Percentiles rank a stretch among this genome's conserved stretches.
phyloP scores from a whole-genome alignment of 805 yeast species.

The Pichia membranifaciens region DNA sequence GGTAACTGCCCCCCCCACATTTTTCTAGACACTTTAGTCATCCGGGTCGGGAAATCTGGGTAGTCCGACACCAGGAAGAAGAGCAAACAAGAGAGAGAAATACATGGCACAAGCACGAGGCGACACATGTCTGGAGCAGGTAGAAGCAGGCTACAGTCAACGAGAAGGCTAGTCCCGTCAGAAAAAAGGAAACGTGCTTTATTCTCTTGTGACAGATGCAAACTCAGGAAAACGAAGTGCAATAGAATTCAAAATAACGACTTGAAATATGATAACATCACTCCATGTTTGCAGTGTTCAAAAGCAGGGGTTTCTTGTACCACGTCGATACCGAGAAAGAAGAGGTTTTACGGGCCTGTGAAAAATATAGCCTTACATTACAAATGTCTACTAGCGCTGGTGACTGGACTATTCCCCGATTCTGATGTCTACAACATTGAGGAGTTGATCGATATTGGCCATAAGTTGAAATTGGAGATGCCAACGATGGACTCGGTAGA shows the following conservation, averaged over 20 bases:
- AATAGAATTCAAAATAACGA: constrained; percentile 31
- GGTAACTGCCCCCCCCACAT: too few species aligned
- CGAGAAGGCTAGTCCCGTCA: constrained; percentile 33
- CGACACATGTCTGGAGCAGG: constrained; percentile 2
- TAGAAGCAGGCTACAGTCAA: constrained; percentile 19
- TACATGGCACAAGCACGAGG: too few species aligned
- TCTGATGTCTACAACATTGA: constrained; percentile 39
- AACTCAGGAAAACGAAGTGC: constrained; percentile 39
- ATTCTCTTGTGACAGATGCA: constrained; percentile 43
- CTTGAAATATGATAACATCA: constrained; percentile 32
- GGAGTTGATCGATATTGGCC: constrained; percentile 35
- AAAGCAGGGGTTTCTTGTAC: constrained; percentile 35
- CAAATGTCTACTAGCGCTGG: constrained; percentile 34
- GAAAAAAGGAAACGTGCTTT: constrained; percentile 37
- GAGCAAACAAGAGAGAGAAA: too few species aligned
- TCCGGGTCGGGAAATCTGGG: too few species aligned
- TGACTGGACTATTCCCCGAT: constrained; percentile 39
- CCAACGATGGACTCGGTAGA: constrained; percentile 24
- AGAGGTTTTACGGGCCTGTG: constrained; percentile 36
- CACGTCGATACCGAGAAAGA: constrained; percentile 38
- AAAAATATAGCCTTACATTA: constrained; percentile 41
- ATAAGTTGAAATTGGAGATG: constrained; percentile 31
- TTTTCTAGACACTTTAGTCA: too few species aligned
- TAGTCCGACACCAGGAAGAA: too few species aligned
- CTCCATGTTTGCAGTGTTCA: constrained; percentile 37